Conservation (phyloP, 192 early-diverging fungal genomes). For the Gigaspora rosea region DNA sequence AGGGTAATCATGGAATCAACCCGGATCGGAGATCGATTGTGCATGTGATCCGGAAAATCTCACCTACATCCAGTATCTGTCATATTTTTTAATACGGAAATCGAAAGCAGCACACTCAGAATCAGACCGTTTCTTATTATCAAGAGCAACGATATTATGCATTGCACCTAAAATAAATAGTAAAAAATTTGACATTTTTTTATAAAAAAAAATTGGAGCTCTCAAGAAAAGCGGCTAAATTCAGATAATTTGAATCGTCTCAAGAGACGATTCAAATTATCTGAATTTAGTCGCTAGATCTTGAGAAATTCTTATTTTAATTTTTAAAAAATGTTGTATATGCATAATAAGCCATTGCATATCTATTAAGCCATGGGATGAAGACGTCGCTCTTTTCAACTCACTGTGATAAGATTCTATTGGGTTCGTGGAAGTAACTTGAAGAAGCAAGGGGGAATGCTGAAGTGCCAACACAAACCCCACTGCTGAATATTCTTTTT, state of each 20-base stretch:
- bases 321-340: too few relatives aligned
- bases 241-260: too few relatives aligned
- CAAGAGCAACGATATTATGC: background rate
- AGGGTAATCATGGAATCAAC: too few relatives aligned
- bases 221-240: too few relatives aligned
- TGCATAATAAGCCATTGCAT: background rate
- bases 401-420: too few relatives aligned
- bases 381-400: background rate
- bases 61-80: too few relatives aligned
- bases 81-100: conserved; percentile 13
- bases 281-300: background rate
- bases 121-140: background rate
- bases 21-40: too few relatives aligned
- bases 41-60: too few relatives aligned
- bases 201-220: background rate
- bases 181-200: background rate
- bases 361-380: background rate
- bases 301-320: background rate
- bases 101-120: background rate
- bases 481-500: conserved; percentile 21
- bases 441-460: conserved; percentile 27
- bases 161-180: background rate
- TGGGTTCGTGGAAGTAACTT: conserved; percentile 13
- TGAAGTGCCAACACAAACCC: conserved; percentile 15
- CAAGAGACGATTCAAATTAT: background rate